These are phyloP conservation scores for Epichloe festucae DNA, from an alignment of 2,329 filamentous ascomycete genomes.

Conservation along the genomic window DNA sequence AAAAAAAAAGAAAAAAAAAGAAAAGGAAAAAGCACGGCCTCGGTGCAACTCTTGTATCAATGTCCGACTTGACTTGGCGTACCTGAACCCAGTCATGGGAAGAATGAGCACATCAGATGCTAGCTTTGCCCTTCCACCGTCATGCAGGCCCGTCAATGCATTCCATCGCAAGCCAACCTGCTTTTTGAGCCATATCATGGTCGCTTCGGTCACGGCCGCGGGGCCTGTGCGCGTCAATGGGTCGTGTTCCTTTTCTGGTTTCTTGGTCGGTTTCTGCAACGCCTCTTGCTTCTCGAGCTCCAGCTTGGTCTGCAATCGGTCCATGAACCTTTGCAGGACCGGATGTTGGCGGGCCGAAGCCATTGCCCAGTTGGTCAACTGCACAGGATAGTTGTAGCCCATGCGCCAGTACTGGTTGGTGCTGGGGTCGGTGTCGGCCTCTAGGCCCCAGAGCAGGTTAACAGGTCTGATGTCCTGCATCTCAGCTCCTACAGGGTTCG, in stretches of 20 bases:
- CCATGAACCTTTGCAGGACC: constrained; percentile 10
- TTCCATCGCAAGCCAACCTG: constrained; percentile 12
- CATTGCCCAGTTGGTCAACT: constrained; percentile 15
- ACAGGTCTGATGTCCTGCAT: constrained; percentile 6
- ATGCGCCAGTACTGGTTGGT: constrained; percentile 13
- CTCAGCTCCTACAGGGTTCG: not conserved
- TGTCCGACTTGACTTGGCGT: not conserved
- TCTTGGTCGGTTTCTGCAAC: not conserved
- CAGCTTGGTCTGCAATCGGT: constrained; percentile 8
- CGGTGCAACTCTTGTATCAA: not conserved
- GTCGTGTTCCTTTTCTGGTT: constrained; percentile 4
- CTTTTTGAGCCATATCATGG: constrained; percentile 10
- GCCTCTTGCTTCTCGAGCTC: constrained; percentile 5
- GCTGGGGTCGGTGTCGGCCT: constrained; percentile 13
- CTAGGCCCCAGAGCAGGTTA: constrained; percentile 13
- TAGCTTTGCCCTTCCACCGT: constrained; percentile 12
- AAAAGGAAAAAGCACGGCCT: no score
- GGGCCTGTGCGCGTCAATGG: constrained; percentile 13
- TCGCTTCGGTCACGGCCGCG: constrained; percentile 12
- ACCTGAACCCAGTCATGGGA: constrained; percentile 14
- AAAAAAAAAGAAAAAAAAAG: no score
- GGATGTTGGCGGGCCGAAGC: constrained; percentile 12
- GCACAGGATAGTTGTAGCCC: constrained; percentile 14
- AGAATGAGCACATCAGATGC: constrained; percentile 11
- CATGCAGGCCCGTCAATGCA: constrained; percentile 10